These are phyloP conservation scores for Anisogramma anomala DNA, from an alignment of 2,329 filamentous ascomycete genomes.

Conservation along the genomic window DNA sequence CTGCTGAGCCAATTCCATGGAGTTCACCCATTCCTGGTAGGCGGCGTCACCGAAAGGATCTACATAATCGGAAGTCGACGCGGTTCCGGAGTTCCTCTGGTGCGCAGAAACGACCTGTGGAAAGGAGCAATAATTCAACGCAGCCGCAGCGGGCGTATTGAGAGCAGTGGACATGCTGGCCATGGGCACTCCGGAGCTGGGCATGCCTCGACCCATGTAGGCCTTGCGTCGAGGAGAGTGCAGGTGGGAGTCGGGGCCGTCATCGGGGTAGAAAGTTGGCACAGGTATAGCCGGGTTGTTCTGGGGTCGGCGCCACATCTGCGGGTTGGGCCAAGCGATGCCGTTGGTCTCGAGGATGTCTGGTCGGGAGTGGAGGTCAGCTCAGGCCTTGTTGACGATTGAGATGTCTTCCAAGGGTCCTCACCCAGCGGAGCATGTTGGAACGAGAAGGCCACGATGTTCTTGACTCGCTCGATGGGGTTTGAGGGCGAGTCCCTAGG, in stretches of 20 bases:
- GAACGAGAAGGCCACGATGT: constrained; percentile 69
- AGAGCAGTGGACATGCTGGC: constrained; percentile 2
- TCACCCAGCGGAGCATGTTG: constrained; percentile 71
- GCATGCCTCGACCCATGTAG: constrained; percentile 10
- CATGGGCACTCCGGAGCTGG: not conserved
- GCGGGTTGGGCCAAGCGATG: constrained; percentile 69
- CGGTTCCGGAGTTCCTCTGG: constrained; percentile 5
- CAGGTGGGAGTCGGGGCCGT: constrained; percentile 43
- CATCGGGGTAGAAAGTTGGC: constrained; percentile 31
- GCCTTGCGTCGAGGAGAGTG: constrained; percentile 45
- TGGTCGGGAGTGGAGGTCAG: constrained; percentile 22
- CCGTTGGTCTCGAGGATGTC: constrained; percentile 60
- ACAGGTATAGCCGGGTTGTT: constrained; percentile 30
- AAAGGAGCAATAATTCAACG: not conserved
- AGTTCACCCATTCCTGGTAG: constrained; percentile 19
- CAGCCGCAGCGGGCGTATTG: not conserved
- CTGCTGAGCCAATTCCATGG: constrained; percentile 7
- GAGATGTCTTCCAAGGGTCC: constrained; percentile 16
- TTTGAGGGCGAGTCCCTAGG: constrained; percentile 37
- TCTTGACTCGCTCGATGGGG: constrained; percentile 56
- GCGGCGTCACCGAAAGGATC: constrained; percentile 20
- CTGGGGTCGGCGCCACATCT: constrained; percentile 50
- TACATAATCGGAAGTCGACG: constrained; percentile 16
- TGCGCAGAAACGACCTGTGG: not conserved
- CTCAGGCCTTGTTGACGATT: not conserved